A percentile compares a stretch with the other conserved stretches of the same genome.
Evolutionary conservation across 73 alveolate species (phyloP).

Genomic region (Paramecium caudatum): DNA sequence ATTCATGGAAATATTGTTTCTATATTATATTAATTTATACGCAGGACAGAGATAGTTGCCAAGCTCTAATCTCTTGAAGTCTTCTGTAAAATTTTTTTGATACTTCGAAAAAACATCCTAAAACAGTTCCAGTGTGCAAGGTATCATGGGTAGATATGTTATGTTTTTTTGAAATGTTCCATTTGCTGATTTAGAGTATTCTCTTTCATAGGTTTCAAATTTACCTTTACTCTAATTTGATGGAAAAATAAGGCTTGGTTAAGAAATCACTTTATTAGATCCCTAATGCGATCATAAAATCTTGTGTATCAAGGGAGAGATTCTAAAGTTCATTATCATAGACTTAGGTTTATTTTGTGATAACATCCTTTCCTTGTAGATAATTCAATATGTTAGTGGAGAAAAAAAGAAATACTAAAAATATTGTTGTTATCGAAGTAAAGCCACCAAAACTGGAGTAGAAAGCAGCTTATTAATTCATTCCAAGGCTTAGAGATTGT

Average conservation of each 20-base stretch:
- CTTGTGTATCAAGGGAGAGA: neutral
- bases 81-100: constrained; percentile 30
- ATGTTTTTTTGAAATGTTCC: neutral
- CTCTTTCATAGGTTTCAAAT: neutral
- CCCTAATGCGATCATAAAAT: constrained; percentile 25
- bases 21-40: neutral
- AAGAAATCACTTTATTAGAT: neutral
- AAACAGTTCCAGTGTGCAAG: constrained; percentile 59
- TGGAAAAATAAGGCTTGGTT: neutral
- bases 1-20: neutral
- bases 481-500: constrained; percentile 1
- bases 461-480: neutral
- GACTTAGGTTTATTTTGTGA: constrained; percentile 35
- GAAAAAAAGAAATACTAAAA: constrained; percentile 25
- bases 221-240: neutral
- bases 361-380: neutral
- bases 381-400: neutral
- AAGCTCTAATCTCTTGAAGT: neutral
- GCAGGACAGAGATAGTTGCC: neutral
- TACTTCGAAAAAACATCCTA: neutral
- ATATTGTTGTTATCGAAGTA: constrained; percentile 20
- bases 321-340: constrained; percentile 36
- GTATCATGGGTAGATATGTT: constrained; percentile 1
- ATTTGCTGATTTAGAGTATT: neutral
- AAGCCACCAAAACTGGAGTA: neutral